Base-by-base conservation (phyloP, 306 rosid species). In the Inga leiocalycina region DNA sequence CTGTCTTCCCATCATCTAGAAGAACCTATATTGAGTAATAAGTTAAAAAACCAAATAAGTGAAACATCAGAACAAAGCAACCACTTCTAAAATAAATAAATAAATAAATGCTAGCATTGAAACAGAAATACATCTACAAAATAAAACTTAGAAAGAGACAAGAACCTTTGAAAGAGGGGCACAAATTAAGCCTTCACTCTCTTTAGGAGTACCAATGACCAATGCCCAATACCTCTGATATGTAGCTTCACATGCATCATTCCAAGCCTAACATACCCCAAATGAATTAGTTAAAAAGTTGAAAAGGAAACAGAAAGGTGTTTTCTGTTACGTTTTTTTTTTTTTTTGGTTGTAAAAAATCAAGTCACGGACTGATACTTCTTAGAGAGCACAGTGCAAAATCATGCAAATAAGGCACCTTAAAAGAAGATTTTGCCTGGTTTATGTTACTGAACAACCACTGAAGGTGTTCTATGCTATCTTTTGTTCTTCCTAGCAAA, bases 101-200 rank as follows among this genome's bases (percentile, higher is more conserved):
- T 68, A 67, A 34, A 78, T 86, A 71, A 34, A 78, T 84, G 76
- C 43, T 27, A 74, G 75, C 57, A 70, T 16, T 71, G 62, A 85
- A 54, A 65, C 48, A 77, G 20, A 73, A 67, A 78, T 39, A 56
- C 2, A 59, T 7, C 59, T 11, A 82, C 15, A 45, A 46, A 78
- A 49, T 59, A 81, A 61, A 80, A 62, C 15, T 78, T 44, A 83
- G 79, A 72, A 73, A 44, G 81, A 59, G 76, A 49, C 71, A 69
- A 79, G 77, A 65, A 96, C 99, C 99, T 96, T 96, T n/a, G 94
- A 82, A 74, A 95, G 93, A 79, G 99, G 97, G 77, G 97, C 97
- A 56, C 80, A 87, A 62, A 93, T 91, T 74, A 92, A 39, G 74
- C 99, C 99, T 85, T 93, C 97, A 81, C 88, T 96, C 88, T 93